A percentile compares a stretch with the other conserved stretches of the same genome.
phyloP scores from a whole-genome alignment of 345 rosid species.

The Fremontodendron californicum region DNA sequence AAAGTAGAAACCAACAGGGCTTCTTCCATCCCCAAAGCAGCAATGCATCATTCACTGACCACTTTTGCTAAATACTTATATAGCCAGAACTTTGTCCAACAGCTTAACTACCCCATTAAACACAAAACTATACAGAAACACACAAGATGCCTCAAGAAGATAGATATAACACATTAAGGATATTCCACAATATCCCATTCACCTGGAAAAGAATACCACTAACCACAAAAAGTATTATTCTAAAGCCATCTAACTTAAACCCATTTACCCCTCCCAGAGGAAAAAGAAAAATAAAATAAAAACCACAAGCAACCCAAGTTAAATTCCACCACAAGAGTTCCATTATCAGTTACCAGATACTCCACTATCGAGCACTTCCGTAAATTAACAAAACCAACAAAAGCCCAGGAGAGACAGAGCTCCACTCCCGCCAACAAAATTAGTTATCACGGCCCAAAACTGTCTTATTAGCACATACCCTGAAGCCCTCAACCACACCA shows the following conservation, averaged over 20 bases:
- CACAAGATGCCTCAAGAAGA: not conserved
- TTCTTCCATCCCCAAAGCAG: not conserved
- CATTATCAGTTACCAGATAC: conserved; percentile 12
- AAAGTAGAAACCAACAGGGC: not conserved
- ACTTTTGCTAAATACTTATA: not conserved
- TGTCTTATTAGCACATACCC: conserved; percentile 5
- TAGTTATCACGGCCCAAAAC: conserved; percentile 7
- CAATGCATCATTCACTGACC: no score
- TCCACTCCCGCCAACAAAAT: no score
- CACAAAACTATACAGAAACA: not conserved
- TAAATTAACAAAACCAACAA: no score
- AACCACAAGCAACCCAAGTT: conserved; percentile 1
- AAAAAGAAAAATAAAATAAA: not conserved
- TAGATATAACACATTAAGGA: not conserved
- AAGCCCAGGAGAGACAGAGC: no score
- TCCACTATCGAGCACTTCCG: conserved; percentile 2
- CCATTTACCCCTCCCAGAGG: not conserved
- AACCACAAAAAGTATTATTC: not conserved
- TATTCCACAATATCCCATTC: not conserved
- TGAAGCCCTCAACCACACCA: conserved; percentile 6
- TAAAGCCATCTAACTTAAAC: not conserved
- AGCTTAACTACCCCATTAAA: not conserved
- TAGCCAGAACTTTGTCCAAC: not conserved
- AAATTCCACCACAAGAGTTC: not conserved
- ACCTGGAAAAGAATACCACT: not conserved